phyloP scores from a whole-genome alignment of 2,329 filamentous ascomycete species.

The Ambrosiella beaveri region DNA sequence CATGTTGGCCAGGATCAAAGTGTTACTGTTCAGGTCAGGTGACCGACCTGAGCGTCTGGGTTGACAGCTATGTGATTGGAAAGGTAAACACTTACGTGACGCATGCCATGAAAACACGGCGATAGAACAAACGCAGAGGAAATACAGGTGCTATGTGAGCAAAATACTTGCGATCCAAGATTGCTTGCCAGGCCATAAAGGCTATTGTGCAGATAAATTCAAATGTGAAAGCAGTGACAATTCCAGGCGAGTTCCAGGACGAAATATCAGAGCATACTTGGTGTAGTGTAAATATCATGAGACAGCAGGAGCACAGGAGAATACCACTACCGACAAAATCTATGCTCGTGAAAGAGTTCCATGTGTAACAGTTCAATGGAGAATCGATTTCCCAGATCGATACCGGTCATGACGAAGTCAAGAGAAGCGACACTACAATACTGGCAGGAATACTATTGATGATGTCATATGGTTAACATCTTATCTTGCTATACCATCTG shows the following conservation, averaged over 20 bases:
- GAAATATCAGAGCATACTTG: conserved; percentile 36
- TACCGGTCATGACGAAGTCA: conserved; percentile 16
- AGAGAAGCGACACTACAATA: conserved; percentile 28
- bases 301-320: conserved; percentile 33
- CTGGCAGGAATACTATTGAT: conserved; percentile 27
- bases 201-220: conserved; percentile 30
- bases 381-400: conserved; percentile 7
- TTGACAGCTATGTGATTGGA: neutral
- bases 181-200: conserved; percentile 34
- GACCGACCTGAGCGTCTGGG: neutral
- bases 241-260: conserved; percentile 33
- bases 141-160: conserved; percentile 36
- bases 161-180: conserved; percentile 23
- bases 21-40: neutral
- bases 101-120: conserved; percentile 33
- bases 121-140: conserved; percentile 29
- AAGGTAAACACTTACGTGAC: conserved; percentile 26
- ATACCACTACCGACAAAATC: conserved; percentile 35
- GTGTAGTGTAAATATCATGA: conserved; percentile 39
- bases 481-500: no score
- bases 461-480: neutral
- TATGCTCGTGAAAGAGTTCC: conserved; percentile 28
- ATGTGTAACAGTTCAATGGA: conserved; percentile 17
- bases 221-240: conserved; percentile 31
- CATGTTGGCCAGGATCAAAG: neutral